Conservation (phyloP, 2,329 filamentous ascomycete species). For the Cladosporium oxysporum region DNA sequence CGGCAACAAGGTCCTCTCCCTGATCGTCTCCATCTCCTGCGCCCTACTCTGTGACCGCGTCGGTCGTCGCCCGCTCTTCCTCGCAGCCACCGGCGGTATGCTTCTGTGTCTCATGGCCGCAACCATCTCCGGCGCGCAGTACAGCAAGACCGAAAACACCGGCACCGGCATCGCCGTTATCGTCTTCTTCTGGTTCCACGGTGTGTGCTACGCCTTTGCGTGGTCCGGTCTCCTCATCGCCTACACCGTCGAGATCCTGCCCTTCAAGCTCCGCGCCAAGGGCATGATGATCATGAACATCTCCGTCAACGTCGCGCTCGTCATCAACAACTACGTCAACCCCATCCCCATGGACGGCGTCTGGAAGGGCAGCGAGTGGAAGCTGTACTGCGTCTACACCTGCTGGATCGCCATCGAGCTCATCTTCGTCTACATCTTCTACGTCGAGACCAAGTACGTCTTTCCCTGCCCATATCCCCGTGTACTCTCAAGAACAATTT, state of each 20-base stretch:
- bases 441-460: constrained; percentile 54
- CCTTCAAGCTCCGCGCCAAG: constrained; percentile 53
- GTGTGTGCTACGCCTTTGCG: constrained; percentile 56
- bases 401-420: constrained; percentile 63
- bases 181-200: constrained; percentile 54
- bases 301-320: constrained; percentile 61
- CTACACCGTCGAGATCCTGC: constrained; percentile 54
- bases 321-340: constrained; percentile 64
- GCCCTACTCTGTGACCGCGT: constrained; percentile 37
- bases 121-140: constrained; percentile 15
- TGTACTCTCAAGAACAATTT: no score
- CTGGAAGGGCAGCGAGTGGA: constrained; percentile 55
- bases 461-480: background rate
- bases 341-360: constrained; percentile 60
- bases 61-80: constrained; percentile 35
- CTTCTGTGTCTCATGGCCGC: constrained; percentile 37
- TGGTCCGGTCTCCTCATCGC: constrained; percentile 56
- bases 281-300: constrained; percentile 61
- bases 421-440: constrained; percentile 65
- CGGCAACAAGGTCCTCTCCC: constrained; percentile 61
- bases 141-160: constrained; percentile 33
- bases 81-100: constrained; percentile 41
- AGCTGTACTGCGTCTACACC: constrained; percentile 68
- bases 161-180: constrained; percentile 50
- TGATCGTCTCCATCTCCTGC: constrained; percentile 56